phyloP scores from a whole-genome alignment of 306 rosid species.

The Urtica urens region DNA sequence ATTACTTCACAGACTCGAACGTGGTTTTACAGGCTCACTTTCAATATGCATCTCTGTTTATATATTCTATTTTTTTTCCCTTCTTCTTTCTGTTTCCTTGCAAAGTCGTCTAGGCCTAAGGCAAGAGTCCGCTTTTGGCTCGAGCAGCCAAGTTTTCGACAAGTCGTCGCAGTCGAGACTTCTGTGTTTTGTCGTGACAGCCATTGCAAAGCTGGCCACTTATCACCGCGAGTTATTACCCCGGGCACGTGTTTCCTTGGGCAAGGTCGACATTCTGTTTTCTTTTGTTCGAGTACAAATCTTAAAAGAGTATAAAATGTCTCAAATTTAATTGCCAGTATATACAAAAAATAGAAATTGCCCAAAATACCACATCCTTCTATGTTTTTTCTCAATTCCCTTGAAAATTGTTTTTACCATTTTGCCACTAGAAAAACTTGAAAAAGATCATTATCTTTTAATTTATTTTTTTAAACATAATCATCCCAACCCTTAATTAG shows the following conservation, averaged over 20 bases:
- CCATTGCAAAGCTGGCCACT: constrained; percentile 94
- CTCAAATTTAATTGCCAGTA: no score
- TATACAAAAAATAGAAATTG: no score
- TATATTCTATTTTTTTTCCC: not conserved
- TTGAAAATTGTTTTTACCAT: no score
- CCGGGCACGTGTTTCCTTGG: constrained; percentile 84
- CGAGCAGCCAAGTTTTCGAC: constrained; percentile 42
- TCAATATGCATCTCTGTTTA: constrained; percentile 5
- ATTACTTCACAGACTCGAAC: not conserved
- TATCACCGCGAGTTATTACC: constrained; percentile 80
- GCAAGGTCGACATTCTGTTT: constrained; percentile 49
- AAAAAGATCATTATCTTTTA: no score
- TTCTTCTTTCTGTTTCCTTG: constrained; percentile 11
- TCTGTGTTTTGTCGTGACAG: constrained; percentile 82
- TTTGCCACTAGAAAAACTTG: no score
- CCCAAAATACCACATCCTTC: no score
- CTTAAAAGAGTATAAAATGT: no score
- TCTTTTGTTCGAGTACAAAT: not conserved
- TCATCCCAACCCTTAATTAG: no score
- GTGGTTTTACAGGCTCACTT: not conserved
- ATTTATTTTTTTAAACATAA: no score
- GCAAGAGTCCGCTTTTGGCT: constrained; percentile 42
- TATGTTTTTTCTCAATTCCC: no score
- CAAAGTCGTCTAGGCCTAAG: constrained; percentile 72
- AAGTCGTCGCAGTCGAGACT: constrained; percentile 86